These are phyloP conservation scores for Saraca asoca DNA, from an alignment of 331 rosid species.

Conservation along the genomic window DNA sequence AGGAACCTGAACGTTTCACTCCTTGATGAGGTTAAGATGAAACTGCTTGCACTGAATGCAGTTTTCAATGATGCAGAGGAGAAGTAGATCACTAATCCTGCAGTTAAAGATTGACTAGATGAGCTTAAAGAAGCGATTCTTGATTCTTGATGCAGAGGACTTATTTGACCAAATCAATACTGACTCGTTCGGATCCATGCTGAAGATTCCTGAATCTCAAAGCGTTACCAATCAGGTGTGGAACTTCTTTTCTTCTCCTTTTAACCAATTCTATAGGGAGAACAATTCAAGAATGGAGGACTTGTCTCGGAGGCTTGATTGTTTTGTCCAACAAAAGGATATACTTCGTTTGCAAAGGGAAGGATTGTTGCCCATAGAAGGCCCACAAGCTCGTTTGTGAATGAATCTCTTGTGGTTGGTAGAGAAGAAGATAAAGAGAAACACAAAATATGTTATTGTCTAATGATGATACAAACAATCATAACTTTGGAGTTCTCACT, in stretches of 20 bases:
- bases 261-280: not conserved
- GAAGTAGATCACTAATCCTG: not conserved
- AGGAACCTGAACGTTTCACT: not conserved
- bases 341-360: slow-evolving; percentile 25
- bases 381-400: slow-evolving; percentile 17
- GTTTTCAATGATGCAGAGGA: slow-evolving; percentile 10
- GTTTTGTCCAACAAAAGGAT: slow-evolving; percentile 15
- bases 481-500: not conserved
- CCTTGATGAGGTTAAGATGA: not conserved
- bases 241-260: not conserved
- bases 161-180: slow-evolving; percentile 1
- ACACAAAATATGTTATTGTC: not conserved
- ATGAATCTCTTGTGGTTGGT: slow-evolving; percentile 20
- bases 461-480: not conserved
- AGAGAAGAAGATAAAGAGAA: slow-evolving; percentile 25
- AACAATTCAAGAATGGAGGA: not conserved
- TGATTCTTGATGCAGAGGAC: slow-evolving; percentile 7
- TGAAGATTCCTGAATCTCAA: not conserved
- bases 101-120: slow-evolving; percentile 16
- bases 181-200: not conserved
- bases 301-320: slow-evolving; percentile 6
- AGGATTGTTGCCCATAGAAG: not conserved
- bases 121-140: not conserved
- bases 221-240: not conserved
- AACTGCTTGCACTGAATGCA: not conserved